Percentiles rank a stretch among this genome's conserved stretches.
phyloP scores from a whole-genome alignment of 2,329 filamentous ascomycete genomes.

The Penicillium capsulatum region DNA sequence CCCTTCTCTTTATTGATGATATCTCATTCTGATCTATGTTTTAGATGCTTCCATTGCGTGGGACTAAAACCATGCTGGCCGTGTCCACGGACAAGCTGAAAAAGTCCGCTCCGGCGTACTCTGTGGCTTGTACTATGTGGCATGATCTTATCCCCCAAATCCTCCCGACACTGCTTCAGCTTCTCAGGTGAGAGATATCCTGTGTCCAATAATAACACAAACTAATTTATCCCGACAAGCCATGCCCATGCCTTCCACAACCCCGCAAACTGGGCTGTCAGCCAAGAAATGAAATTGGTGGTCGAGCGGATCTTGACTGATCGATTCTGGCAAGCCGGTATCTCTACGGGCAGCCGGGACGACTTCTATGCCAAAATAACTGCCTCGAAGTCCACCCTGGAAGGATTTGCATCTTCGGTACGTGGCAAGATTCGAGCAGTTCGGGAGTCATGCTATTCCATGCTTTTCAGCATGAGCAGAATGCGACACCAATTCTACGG shows the following conservation, averaged over 20 bases:
- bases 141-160: slow-evolving; percentile 74
- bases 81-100: slow-evolving; percentile 88
- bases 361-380: slow-evolving; percentile 93
- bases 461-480: slow-evolving; percentile 87
- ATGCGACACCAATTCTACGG: slow-evolving; percentile 87
- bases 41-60: slow-evolving; percentile 71
- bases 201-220: slow-evolving; percentile 12
- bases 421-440: slow-evolving; percentile 84
- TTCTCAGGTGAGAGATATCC: slow-evolving; percentile 57
- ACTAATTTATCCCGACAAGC: slow-evolving; percentile 40
- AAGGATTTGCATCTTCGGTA: slow-evolving; percentile 90
- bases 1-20: not conserved
- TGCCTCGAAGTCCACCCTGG: slow-evolving; percentile 81
- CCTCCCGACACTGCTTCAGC: slow-evolving; percentile 78
- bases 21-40: slow-evolving; percentile 6
- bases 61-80: slow-evolving; percentile 87
- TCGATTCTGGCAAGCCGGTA: slow-evolving; percentile 96
- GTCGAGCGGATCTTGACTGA: slow-evolving; percentile 84
- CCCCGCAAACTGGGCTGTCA: slow-evolving; percentile 75
- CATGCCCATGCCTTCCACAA: slow-evolving; percentile 92
- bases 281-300: slow-evolving; percentile 69
- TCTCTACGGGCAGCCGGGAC: slow-evolving; percentile 90
- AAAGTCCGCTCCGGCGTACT: slow-evolving; percentile 66
- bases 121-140: slow-evolving; percentile 78
- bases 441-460: slow-evolving; percentile 88